Percentiles rank a stretch among this genome's conserved stretches.
Evolutionary conservation across 768 basidiomycete genomes (phyloP).

Genomic region (Leccinellum rugosiceps): DNA sequence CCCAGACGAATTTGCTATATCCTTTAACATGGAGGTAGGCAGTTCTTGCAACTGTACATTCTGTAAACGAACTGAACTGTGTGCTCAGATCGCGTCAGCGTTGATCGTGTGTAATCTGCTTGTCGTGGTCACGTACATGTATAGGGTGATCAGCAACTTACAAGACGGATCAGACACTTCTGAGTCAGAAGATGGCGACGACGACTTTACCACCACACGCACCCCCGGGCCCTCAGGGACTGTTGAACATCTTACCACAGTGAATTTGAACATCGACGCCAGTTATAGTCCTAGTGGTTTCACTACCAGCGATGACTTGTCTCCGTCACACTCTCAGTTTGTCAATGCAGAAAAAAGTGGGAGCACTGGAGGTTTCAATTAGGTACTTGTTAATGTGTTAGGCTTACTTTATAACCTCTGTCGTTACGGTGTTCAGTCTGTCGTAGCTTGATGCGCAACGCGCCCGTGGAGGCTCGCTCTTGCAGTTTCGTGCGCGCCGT

Average conservation of each 20-base stretch:
- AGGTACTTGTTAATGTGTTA: not conserved
- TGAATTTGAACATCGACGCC: constrained; percentile 1
- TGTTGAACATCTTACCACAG: constrained; percentile 1
- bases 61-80: not conserved
- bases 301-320: too few species aligned
- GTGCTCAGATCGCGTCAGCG: not conserved
- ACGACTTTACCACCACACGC: constrained; percentile 14
- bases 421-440: too few species aligned
- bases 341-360: not conserved
- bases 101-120: constrained; percentile 15
- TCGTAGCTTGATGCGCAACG: too few species aligned
- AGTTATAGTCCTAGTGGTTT: not conserved
- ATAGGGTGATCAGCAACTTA: constrained; percentile 1
- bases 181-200: not conserved
- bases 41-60: not conserved
- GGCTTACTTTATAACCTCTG: not conserved
- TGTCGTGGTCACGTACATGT: constrained; percentile 13
- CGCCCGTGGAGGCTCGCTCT: not conserved
- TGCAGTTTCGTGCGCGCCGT: not conserved
- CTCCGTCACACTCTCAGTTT: not conserved
- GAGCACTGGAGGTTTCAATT: not conserved
- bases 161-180: not conserved
- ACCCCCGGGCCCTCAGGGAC: not conserved
- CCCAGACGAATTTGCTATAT: not conserved
- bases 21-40: not conserved